Evolutionary conservation across 495 filamentous ascomycete species (phyloP).

Genomic region (Echria macrotheca): DNA sequence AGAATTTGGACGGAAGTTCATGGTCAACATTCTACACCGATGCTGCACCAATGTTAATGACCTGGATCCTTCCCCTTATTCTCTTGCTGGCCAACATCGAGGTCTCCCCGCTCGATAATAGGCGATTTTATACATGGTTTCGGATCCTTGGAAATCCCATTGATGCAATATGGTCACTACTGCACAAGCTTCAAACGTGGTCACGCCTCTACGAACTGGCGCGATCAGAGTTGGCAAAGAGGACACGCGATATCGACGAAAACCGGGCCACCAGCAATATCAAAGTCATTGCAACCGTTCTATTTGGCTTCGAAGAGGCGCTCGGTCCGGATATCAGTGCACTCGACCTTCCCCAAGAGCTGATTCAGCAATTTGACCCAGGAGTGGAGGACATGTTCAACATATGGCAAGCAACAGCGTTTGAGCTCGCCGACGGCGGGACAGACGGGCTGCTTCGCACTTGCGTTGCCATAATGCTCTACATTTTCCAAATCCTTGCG

Average conservation of each 20-base stretch:
- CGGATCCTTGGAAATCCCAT: conserved; percentile 6
- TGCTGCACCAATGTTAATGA: conserved; percentile 1
- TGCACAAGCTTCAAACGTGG: conserved; percentile 2
- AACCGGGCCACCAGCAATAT: not conserved
- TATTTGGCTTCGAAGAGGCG: conserved; percentile 3
- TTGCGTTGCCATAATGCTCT: conserved; percentile 1
- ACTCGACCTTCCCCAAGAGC: not conserved
- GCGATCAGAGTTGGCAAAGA: not conserved
- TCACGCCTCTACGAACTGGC: not conserved
- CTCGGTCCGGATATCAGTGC: not conserved
- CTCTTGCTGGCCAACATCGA: conserved; percentile 12
- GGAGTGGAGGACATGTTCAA: not conserved
- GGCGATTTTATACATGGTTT: not conserved
- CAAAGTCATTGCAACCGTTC: conserved; percentile 1
- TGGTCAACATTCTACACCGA: not conserved
- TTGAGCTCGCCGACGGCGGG: conserved; percentile 2
- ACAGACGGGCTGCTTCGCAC: conserved; percentile 3
- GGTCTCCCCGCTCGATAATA: conserved; percentile 6
- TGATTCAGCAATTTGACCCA: not conserved
- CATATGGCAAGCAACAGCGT: not conserved
- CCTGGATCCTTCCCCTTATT: conserved; percentile 9
- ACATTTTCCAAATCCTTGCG: conserved; percentile 1
- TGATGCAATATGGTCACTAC: conserved; percentile 1
- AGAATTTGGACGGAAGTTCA: not conserved
- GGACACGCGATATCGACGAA: too few species aligned